Base-by-base conservation (phyloP, 129 eudicot genomes). In the Calendula officinalis region DNA sequence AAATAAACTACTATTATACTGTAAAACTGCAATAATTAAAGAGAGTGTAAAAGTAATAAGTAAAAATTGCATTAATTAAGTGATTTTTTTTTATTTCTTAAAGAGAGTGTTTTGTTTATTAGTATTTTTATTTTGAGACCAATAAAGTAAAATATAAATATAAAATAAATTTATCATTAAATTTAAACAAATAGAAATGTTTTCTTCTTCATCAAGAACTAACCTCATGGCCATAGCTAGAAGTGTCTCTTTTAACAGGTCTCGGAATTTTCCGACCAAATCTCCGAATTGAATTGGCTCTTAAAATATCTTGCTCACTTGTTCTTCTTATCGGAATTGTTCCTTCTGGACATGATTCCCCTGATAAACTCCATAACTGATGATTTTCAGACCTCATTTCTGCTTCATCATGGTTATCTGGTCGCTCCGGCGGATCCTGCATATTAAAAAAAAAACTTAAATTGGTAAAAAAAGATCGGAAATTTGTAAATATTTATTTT, bases 161-260 rank as follows among this genome's bases (percentile, higher is more conserved):
- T 27, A 36, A n/a, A n/a, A 46, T 13, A 12, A 40, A 60, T 41
- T 50, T 22, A 5, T 8, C 12, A 17, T 4, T 17, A 5, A 53
- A 36, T 7, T 11, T 7, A 14, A 36, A 10, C 0, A 45, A 7
- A 44, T 17, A 2, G 3, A 45, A 5, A 32, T 4, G 0, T 3
- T 7, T 37, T 54, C n/a, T 16, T 0, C 13, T 27, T 53, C 37
- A 14, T 17, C n/a, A 6, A 27, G 52, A n/a, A 69, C 82, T 68
- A 71, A 94, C 99, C 99, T 94, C 99, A 64, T 94, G 99, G 63
- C 89, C 90, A 73, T 62, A 74, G 85, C 83, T 75, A 14, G 95
- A 70, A 40, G 95, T 67, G 64, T 94, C 99, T 76, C 99, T 79
- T 73, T 78, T 50, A 47, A 89, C 48, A 5, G 80, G 77, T 71